phyloP scores from a whole-genome alignment of 306 rosid genomes.

The Albizia julibrissin region DNA sequence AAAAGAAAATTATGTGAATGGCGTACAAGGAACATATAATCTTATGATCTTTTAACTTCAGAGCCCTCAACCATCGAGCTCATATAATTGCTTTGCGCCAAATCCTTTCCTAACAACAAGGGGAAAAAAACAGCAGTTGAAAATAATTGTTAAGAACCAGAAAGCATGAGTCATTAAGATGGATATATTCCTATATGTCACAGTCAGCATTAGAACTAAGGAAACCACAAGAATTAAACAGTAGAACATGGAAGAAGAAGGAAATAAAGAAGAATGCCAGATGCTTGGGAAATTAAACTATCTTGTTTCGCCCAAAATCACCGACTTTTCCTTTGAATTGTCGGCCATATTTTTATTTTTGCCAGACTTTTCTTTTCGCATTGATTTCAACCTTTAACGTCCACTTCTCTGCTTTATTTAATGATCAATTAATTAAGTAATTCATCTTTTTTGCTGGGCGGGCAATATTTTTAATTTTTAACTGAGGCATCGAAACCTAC shows the following conservation, averaged over 20 bases:
- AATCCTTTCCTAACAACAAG: not conserved
- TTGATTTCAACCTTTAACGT: not conserved
- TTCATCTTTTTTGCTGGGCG: not conserved
- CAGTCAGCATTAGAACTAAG: too few species aligned
- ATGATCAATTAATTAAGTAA: not conserved
- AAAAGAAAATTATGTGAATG: not conserved
- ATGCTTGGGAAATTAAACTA: not conserved
- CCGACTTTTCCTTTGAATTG: not conserved
- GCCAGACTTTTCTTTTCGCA: not conserved
- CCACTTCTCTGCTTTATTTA: not conserved
- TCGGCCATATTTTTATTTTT: not conserved
- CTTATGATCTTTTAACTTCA: not conserved
- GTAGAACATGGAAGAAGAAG: not conserved
- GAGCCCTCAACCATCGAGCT: not conserved
- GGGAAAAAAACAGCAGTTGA: not conserved
- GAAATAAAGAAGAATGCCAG: not conserved
- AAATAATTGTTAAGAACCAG: not conserved
- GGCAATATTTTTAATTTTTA: not conserved
- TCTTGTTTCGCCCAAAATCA: not conserved
- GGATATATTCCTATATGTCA: too few species aligned
- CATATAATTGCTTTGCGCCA: not conserved
- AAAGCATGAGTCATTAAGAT: too few species aligned
- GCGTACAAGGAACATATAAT: not conserved
- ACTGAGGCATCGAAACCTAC: not conserved
- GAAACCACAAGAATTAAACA: too few species aligned